A percentile compares a stretch with the other conserved stretches of the same genome.
Conservation (phyloP, 2,329 filamentous ascomycete genomes). For the Colletotrichum tamarilloi region DNA sequence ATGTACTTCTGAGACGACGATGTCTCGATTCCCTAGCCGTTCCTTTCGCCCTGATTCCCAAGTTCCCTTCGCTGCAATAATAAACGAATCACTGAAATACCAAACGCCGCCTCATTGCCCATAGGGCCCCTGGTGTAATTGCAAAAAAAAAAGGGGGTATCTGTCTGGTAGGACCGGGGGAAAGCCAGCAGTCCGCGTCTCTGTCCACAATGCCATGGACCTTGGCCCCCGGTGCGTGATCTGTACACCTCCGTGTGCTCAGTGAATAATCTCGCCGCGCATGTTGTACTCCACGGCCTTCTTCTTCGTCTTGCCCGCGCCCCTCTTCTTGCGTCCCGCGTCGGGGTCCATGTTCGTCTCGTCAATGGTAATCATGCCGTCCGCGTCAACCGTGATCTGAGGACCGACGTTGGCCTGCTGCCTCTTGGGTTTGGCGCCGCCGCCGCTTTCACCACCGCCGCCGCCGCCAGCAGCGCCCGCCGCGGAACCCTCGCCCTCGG, state of each 20-base stretch:
- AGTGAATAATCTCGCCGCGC: constrained; percentile 36
- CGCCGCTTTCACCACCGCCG: background rate
- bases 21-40: background rate
- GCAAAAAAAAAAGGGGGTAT: constrained; percentile 4
- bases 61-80: background rate
- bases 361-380: constrained; percentile 36
- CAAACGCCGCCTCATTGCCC: background rate
- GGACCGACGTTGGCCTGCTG: constrained; percentile 22
- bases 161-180: background rate
- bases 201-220: background rate
- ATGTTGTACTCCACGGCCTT: constrained; percentile 46
- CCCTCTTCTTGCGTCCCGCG: constrained; percentile 44
- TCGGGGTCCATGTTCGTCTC: constrained; percentile 34
- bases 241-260: background rate
- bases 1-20: background rate
- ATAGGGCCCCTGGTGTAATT: background rate
- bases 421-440: background rate
- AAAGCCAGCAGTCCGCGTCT: background rate
- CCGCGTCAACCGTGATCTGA: constrained; percentile 32
- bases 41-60: background rate
- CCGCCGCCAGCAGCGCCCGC: constrained; percentile 1
- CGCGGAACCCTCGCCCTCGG: constrained; percentile 18
- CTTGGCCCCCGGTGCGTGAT: no score
- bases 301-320: constrained; percentile 45
- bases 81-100: background rate